Evolutionary conservation across 2,329 filamentous ascomycete genomes (phyloP), one percentile per base, ranked within the genome.

Genomic region (Ascomycota sp.): DNA sequence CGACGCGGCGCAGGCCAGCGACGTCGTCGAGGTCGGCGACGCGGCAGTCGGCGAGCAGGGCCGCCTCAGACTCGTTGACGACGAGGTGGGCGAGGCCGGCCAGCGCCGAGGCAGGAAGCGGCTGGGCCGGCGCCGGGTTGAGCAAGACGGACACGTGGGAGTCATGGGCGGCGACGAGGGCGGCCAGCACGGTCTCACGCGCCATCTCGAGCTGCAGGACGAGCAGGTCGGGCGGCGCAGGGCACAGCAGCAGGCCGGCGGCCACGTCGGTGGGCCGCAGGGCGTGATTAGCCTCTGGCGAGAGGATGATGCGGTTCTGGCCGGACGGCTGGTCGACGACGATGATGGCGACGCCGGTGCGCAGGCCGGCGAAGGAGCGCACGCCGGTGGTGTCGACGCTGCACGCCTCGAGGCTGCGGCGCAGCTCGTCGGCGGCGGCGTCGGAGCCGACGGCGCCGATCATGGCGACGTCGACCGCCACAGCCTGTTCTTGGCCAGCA

Each of bases 21-120:
- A 55, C 47, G 10, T 46, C 45, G 20, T 66, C 61, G 30, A 71
- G 56, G 17, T 61, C 59, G 0, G 48, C 51, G 38, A 65, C 61
- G 7, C 49, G 41, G 32, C 57, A 57, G 2, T 66, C 69, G 0
- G 69, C 72, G 32, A 92, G 63, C 29, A 85, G 66, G 7, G 73
- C 66, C 2, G 83, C 80, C 56, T 94, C 85, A 1, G 76, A 89
- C 57, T 94, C 85, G 45, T 95, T 94, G 42, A 94, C 68, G 30
- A 94, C 69, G 26, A 94, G 60, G 43, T 92, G 81, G 25, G 72
- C 70, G 21, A 94, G 63, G 1, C 66, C 68, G 6, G 48, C 41
- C 46, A 78, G 89, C 7, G 69, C 71, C 20, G 68, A 61, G 1
- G 59, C 58, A 1, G 80, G 82, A 4, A 93, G 53, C 7, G 56